These are phyloP conservation scores for Aspergillus neoniger DNA, from an alignment of 2,329 filamentous ascomycete species.

Conservation along the genomic window DNA sequence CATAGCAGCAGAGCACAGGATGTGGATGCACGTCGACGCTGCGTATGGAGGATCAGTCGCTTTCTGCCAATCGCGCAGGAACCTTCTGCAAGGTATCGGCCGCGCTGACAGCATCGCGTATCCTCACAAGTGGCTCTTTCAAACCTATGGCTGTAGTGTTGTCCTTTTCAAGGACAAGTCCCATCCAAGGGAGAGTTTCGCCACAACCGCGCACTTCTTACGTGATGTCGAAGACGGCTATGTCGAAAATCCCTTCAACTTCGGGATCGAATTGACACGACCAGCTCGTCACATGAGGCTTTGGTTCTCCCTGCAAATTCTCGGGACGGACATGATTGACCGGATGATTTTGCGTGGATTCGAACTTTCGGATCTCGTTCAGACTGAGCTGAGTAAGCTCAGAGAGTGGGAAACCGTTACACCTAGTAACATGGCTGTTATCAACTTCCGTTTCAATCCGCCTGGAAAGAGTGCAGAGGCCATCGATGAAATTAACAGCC, in stretches of 20 bases:
- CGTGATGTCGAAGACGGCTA: constrained; percentile 15
- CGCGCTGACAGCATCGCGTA: constrained; percentile 28
- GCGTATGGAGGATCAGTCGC: constrained; percentile 23
- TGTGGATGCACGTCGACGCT: constrained; percentile 29
- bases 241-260: constrained; percentile 23
- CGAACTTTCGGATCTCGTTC: neutral
- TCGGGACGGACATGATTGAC: constrained; percentile 20
- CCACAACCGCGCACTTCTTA: constrained; percentile 12
- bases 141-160: constrained; percentile 28
- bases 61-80: constrained; percentile 14
- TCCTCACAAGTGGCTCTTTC: constrained; percentile 29
- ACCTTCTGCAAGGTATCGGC: constrained; percentile 16
- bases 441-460: constrained; percentile 15
- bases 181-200: constrained; percentile 19
- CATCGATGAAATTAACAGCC: constrained; percentile 5
- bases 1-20: constrained; percentile 5
- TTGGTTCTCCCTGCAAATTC: constrained; percentile 24
- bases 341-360: constrained; percentile 21
- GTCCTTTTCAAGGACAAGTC: constrained; percentile 20
- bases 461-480: neutral
- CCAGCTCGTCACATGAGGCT: constrained; percentile 24
- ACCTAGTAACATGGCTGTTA: constrained; percentile 12
- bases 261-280: constrained; percentile 23
- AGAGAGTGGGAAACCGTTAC: constrained; percentile 12
- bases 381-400: constrained; percentile 7